These are phyloP conservation scores for Naganishia liquefaciens DNA, from an alignment of 1,284 basidiomycete genomes.

Conservation along the genomic window DNA sequence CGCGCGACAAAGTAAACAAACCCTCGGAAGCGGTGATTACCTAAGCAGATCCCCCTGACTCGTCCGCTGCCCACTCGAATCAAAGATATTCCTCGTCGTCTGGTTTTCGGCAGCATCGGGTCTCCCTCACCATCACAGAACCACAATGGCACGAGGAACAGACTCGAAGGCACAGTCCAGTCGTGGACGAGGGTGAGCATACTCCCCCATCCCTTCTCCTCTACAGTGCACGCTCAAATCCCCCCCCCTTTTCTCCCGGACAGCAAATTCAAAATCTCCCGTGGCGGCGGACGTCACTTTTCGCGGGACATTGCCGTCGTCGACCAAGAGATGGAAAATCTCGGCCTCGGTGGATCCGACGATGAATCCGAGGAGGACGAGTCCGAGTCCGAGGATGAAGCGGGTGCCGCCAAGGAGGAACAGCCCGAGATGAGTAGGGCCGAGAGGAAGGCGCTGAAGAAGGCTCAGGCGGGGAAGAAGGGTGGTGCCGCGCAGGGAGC, in stretches of 20 bases:
- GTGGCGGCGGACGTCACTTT: slow-evolving; percentile 80
- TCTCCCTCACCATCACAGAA: background rate
- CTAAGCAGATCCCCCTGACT: too few relatives aligned
- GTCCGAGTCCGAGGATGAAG: slow-evolving; percentile 43
- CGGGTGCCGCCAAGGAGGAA: slow-evolving; percentile 28
- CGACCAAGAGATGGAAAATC: slow-evolving; percentile 37
- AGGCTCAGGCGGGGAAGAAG: slow-evolving; percentile 57
- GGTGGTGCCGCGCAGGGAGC: slow-evolving; percentile 34
- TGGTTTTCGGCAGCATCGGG: too few relatives aligned
- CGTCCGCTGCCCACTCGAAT: too few relatives aligned
- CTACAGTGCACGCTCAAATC: background rate
- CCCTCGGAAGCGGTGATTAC: too few relatives aligned
- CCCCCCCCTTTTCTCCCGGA: background rate
- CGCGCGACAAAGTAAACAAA: too few relatives aligned
- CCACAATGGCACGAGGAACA: slow-evolving; percentile 28
- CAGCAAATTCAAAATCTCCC: slow-evolving; percentile 76
- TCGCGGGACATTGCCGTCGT: slow-evolving; percentile 58
- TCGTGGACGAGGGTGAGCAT: slow-evolving; percentile 30
- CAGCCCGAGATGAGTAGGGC: slow-evolving; percentile 62
- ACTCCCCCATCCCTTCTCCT: background rate
- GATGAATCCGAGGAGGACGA: slow-evolving; percentile 39
- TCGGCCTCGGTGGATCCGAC: slow-evolving; percentile 34
- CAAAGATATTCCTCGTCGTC: too few relatives aligned
- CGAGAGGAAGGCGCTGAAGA: slow-evolving; percentile 71
- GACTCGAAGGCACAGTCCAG: slow-evolving; percentile 26